Conservation (phyloP, 75 land plant species). For the Pinus tabuliformis region DNA sequence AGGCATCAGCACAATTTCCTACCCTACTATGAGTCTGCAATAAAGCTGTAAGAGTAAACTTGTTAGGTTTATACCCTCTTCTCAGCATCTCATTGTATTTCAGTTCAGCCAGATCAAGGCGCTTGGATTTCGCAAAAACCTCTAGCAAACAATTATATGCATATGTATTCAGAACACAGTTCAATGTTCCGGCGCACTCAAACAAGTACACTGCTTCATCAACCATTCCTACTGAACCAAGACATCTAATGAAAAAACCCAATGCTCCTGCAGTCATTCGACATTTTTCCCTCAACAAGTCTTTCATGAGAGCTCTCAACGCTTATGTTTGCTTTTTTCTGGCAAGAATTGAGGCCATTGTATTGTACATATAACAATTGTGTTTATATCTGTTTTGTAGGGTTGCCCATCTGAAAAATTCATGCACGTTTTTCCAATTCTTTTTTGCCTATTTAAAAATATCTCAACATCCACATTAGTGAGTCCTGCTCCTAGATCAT, state of each 20-base stretch:
- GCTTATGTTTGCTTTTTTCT: conserved; percentile 21
- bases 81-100: conserved; percentile 46
- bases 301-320: conserved; percentile 23
- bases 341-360: conserved; percentile 51
- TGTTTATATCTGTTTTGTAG: conserved; percentile 33
- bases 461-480: conserved; percentile 26
- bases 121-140: conserved; percentile 25
- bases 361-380: conserved; percentile 44
- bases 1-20: conserved; percentile 34
- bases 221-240: conserved; percentile 35
- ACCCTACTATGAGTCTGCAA: conserved; percentile 44
- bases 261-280: conserved; percentile 45
- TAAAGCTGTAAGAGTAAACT: conserved; percentile 42
- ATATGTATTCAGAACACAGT: conserved; percentile 43
- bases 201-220: conserved; percentile 41
- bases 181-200: conserved; percentile 26
- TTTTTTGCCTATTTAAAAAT: conserved; percentile 22
- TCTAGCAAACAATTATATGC: conserved; percentile 62
- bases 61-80: conserved; percentile 23
- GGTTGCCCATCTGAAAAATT: conserved; percentile 53
- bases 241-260: conserved; percentile 58
- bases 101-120: conserved; percentile 30
- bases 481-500: conserved; percentile 15
- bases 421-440: conserved; percentile 31
- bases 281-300: conserved; percentile 25